phyloP scores from a whole-genome alignment of 2,329 filamentous ascomycete species.

The Coniochaeta sp. region DNA sequence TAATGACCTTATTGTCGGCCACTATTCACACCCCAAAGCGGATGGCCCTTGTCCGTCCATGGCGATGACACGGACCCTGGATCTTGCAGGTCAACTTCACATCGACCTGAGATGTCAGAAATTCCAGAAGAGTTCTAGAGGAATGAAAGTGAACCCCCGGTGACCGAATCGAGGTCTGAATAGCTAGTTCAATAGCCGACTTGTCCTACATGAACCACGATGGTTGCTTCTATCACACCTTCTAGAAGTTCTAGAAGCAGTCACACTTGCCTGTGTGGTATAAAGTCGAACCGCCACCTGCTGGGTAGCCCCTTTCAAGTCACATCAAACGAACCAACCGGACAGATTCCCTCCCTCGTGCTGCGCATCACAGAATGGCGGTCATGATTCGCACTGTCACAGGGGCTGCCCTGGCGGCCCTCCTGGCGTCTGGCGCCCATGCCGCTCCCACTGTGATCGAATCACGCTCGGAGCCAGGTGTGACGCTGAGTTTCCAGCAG shows the following conservation, averaged over 20 bases:
- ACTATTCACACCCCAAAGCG: conserved; percentile 1
- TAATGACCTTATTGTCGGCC: neutral
- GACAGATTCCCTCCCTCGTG: neutral
- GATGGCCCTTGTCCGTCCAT: neutral
- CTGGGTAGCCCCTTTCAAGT: neutral
- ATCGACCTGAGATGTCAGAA: neutral
- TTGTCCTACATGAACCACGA: neutral
- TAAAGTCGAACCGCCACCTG: neutral
- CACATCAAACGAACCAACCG: neutral
- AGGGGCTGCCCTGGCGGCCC: neutral
- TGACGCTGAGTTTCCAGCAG: neutral
- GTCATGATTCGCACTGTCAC: neutral
- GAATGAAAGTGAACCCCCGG: neutral
- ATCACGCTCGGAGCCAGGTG: neutral
- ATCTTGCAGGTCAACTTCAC: neutral
- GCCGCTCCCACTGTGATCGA: conserved; percentile 2
- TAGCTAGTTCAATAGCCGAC: neutral
- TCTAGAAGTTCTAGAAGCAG: neutral
- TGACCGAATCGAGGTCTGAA: neutral
- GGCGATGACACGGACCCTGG: neutral
- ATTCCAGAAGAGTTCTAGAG: neutral
- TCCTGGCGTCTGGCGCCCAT: neutral
- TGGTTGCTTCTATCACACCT: neutral
- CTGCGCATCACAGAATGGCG: neutral
- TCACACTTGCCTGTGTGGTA: neutral